Percentiles rank a stretch among this genome's conserved stretches.
These are phyloP conservation scores for Suillus sp. DNA, from an alignment of 768 basidiomycete species.

Conservation along the genomic window DNA sequence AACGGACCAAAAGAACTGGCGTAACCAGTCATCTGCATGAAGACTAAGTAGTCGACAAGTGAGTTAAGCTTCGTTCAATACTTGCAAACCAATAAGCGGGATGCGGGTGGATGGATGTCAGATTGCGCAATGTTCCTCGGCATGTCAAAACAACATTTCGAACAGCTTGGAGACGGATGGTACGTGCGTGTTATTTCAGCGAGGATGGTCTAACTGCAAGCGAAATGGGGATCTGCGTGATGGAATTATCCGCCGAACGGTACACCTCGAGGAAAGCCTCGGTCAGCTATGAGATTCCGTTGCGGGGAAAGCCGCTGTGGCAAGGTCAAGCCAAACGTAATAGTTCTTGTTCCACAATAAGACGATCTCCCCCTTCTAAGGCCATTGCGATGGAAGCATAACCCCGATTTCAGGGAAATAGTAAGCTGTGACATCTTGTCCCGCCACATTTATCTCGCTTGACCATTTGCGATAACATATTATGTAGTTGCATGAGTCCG, in stretches of 20 bases:
- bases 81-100: neutral
- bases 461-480: neutral
- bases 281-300: neutral
- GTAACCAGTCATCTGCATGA: neutral
- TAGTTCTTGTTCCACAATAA: neutral
- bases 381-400: neutral
- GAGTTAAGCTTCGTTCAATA: neutral
- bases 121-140: neutral
- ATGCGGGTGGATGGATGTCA: neutral
- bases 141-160: neutral
- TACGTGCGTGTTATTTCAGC: neutral
- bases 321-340: neutral
- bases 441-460: neutral
- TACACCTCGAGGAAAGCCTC: neutral
- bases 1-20: neutral
- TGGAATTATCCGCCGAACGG: neutral
- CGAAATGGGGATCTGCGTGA: constrained; percentile 4
- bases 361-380: neutral
- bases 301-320: neutral
- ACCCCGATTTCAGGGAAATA: neutral
- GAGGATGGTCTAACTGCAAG: neutral
- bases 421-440: neutral
- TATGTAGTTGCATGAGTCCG: neutral
- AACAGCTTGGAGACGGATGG: neutral
- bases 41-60: neutral